Evolutionary conservation across 1,284 basidiomycete genomes (phyloP).

Genomic region (Farysia itapuensis): DNA sequence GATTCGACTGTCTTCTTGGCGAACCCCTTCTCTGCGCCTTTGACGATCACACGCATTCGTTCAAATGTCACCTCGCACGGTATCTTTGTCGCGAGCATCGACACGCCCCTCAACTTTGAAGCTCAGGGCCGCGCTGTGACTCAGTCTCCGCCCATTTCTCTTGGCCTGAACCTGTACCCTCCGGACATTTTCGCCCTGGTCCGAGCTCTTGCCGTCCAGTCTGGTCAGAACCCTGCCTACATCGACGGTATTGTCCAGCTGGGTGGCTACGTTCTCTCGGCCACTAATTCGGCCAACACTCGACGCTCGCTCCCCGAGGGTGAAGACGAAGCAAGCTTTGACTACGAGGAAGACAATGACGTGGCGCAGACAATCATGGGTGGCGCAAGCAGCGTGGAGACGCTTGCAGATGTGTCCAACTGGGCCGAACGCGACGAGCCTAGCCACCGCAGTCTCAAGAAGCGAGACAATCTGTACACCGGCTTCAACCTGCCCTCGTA

Average conservation of each 20-base stretch:
- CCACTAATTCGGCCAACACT: conserved; percentile 47
- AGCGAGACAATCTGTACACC: conserved; percentile 60
- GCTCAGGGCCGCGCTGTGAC: conserved; percentile 67
- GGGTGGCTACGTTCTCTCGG: conserved; percentile 71
- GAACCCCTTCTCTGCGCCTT: conserved; percentile 71
- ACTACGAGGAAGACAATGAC: conserved; percentile 42
- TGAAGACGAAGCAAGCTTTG: conserved; percentile 14
- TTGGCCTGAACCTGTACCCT: conserved; percentile 74
- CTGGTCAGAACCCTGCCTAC: conserved; percentile 68
- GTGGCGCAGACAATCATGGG: conserved; percentile 40
- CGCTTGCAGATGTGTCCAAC: conserved; percentile 42
- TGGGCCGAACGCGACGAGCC: conserved; percentile 24
- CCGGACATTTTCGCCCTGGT: conserved; percentile 73
- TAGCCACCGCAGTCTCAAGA: conserved; percentile 60
- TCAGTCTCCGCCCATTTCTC: conserved; percentile 67
- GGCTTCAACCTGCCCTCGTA: conserved; percentile 72
- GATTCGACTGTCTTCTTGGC: conserved; percentile 69
- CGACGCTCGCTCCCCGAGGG: conserved; percentile 18
- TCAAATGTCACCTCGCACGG: conserved; percentile 71
- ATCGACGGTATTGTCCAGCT: conserved; percentile 72
- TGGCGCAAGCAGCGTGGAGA: conserved; percentile 58
- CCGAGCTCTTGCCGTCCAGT: conserved; percentile 69
- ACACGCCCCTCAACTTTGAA: conserved; percentile 66
- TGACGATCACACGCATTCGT: conserved; percentile 69
- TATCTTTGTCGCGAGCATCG: conserved; percentile 70